Conservation (phyloP, 1,284 basidiomycete species). For the Malassezia equina region DNA sequence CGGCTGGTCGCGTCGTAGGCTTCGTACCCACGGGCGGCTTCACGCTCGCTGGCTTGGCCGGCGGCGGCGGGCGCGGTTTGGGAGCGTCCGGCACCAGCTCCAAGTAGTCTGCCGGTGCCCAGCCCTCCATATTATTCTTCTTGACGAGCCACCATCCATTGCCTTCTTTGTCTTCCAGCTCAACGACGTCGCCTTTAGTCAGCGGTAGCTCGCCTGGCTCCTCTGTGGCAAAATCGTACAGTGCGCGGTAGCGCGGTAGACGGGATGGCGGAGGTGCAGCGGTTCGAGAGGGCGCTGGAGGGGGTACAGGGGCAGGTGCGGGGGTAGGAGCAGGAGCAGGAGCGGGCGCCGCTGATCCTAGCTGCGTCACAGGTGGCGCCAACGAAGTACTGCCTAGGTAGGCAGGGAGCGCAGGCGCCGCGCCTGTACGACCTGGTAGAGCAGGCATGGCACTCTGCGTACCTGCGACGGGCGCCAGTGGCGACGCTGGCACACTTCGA, state of each 20-base stretch:
- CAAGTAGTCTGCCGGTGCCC: conserved; percentile 90
- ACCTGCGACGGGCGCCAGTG: conserved; percentile 2
- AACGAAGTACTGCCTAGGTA: neutral
- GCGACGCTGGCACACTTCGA: conserved; percentile 6
- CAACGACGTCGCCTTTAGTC: conserved; percentile 80
- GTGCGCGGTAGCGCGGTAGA: conserved; percentile 66
- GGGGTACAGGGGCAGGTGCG: conserved; percentile 50
- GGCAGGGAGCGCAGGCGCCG: neutral
- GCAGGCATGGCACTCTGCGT: neutral
- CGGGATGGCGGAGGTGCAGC: conserved; percentile 53
- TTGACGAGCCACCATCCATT: conserved; percentile 83
- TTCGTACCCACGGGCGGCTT: conserved; percentile 26
- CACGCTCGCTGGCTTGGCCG: conserved; percentile 34
- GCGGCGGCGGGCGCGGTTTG: conserved; percentile 47
- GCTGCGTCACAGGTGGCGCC: conserved; percentile 12
- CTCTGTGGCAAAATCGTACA: conserved; percentile 59
- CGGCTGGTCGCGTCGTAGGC: conserved; percentile 50
- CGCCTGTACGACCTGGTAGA: neutral
- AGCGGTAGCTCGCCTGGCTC: conserved; percentile 84
- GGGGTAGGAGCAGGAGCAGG: conserved; percentile 19
- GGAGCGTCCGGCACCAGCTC: conserved; percentile 57
- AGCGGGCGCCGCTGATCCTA: conserved; percentile 1
- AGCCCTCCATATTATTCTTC: conserved; percentile 73
- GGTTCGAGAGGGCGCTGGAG: conserved; percentile 51
- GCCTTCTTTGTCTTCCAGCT: conserved; percentile 80